phyloP scores from a whole-genome alignment of 108 stramenopile genomes.

The Phaeodactylum tricornutum region DNA sequence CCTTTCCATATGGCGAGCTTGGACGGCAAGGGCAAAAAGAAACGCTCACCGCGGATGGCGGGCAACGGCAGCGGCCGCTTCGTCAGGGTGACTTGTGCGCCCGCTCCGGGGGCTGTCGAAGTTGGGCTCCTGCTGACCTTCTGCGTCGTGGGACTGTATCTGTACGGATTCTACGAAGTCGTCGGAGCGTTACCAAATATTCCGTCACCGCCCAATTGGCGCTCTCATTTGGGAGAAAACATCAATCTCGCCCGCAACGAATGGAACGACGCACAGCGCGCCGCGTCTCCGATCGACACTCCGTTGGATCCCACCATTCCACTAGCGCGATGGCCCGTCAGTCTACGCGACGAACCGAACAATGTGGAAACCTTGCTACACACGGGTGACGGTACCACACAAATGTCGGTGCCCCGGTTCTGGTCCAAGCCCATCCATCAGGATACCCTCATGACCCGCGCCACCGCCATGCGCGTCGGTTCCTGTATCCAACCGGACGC shows the following conservation, averaged over 20 bases:
- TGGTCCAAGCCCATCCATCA: slow-evolving; percentile 62
- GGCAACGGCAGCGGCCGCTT: too few species aligned
- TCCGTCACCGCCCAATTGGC: background rate
- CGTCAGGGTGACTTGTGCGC: too few species aligned
- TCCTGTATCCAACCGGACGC: slow-evolving; percentile 53
- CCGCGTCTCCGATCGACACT: background rate
- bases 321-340: slow-evolving; percentile 51
- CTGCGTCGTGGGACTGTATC: slow-evolving; percentile 18
- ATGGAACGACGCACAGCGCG: slow-evolving; percentile 1
- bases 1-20: too few species aligned
- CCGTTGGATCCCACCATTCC: slow-evolving; percentile 19
- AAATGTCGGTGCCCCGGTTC: slow-evolving; percentile 56
- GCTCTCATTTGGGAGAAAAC: slow-evolving; percentile 4
- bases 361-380: slow-evolving; percentile 3
- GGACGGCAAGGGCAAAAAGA: too few species aligned
- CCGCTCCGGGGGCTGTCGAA: slow-evolving; percentile 13
- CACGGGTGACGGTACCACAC: background rate
- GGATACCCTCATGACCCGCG: slow-evolving; percentile 45
- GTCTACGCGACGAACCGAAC: slow-evolving; percentile 44
- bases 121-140: slow-evolving; percentile 20
- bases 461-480: slow-evolving; percentile 63
- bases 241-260: slow-evolving; percentile 8
- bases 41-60: too few species aligned
- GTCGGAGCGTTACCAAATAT: slow-evolving; percentile 17
- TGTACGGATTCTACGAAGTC: slow-evolving; percentile 28